A percentile compares a stretch with the other conserved stretches of the same genome.
These are phyloP conservation scores for Leccinum variabile DNA, from an alignment of 1,284 basidiomycete genomes.

Conservation along the genomic window DNA sequence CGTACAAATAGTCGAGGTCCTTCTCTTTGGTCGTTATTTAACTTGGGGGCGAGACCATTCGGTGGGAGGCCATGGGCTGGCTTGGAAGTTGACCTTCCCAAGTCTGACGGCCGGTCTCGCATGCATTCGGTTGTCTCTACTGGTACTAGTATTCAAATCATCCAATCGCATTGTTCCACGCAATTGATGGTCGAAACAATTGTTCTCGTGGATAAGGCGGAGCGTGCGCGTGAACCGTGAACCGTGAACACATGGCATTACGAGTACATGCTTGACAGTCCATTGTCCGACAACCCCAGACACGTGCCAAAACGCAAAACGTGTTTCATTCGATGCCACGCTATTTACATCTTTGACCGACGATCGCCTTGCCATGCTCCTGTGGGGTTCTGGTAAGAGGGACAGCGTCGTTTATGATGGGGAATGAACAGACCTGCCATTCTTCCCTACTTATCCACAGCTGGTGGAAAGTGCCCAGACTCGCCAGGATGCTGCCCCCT, in stretches of 20 bases:
- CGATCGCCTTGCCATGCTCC: slow-evolving; percentile 78
- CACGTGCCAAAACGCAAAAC: neutral
- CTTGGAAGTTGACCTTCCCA: slow-evolving; percentile 41
- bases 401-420: neutral
- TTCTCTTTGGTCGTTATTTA: slow-evolving; percentile 23
- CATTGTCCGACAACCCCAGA: neutral
- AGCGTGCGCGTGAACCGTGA: neutral
- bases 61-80: slow-evolving; percentile 13
- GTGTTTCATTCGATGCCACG: slow-evolving; percentile 6
- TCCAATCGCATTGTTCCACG: slow-evolving; percentile 1
- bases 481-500: slow-evolving; percentile 90
- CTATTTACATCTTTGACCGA: slow-evolving; percentile 75
- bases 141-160: neutral
- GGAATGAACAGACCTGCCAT: slow-evolving; percentile 68
- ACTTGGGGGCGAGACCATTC: slow-evolving; percentile 13
- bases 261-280: neutral
- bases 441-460: slow-evolving; percentile 92
- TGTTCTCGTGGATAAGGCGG: neutral
- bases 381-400: slow-evolving; percentile 30
- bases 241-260: neutral
- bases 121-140: slow-evolving; percentile 1
- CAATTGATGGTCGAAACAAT: neutral
- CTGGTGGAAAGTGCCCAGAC: slow-evolving; percentile 95
- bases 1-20: slow-evolving; percentile 18
- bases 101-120: slow-evolving; percentile 7